Base-by-base conservation (phyloP, 805 yeast genomes). In the Metschnikowia kunwiensis region DNA sequence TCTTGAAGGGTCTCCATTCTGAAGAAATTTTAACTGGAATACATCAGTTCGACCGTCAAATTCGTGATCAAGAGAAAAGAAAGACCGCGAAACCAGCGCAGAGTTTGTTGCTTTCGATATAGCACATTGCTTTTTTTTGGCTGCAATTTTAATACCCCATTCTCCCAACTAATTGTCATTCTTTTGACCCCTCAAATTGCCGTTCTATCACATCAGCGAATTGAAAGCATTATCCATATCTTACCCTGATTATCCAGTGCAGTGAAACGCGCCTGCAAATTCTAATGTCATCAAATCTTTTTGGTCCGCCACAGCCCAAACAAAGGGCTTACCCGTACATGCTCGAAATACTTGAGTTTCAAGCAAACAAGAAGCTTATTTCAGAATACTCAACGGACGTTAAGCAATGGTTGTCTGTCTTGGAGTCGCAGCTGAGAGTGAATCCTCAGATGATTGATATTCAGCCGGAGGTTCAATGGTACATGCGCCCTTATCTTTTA, bases 381-480 rank as follows among this genome's bases (percentile, higher is more conserved):
- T 50, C 57, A 18, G 81, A 76, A 46, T 76, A 76, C 49, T 36
- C 58, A 14, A 34, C 49, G 5, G 69, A 71, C 13, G 61, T 72
- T 29, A 57, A 60, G 7, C 45, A 49, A 24, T 69, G 70, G 46
- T 47, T 65, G 42, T 56, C 75, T 12, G 52, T 40, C 11, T 53
- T 72, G 21, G 80, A 75, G 46, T 40, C 61, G 4, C 47, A 50
- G 24, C 61, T 63, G 25, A 46, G 52, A 71, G 76, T 56, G 53
- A 79, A 42, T 59, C 74, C 55, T 30, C 68, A 78, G 37, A 80
- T 70, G 75, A 70, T 68, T 31, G 71, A 70, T 39, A 50, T 68
- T 31, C 72, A 65, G 50, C 71, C 72, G 1, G 70, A 71, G 54
- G 60, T 70, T 38, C 72, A 71, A 54, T 65, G 74, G 74, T 67